Base-by-base conservation (phyloP, 169 alveolate species). In the Plasmodium yoelii region DNA sequence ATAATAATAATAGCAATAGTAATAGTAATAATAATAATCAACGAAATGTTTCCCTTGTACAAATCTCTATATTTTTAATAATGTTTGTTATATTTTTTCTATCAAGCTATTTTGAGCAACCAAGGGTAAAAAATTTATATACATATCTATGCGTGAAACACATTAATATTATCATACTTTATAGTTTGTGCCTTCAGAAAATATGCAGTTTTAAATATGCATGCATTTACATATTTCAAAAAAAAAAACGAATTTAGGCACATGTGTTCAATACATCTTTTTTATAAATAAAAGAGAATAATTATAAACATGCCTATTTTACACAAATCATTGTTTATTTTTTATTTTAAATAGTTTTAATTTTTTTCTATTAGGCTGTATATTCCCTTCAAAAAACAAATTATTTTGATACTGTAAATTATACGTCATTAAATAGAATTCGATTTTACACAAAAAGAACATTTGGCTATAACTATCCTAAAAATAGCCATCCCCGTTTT, bases 101-200 rank as follows among this genome's bases (percentile, higher is more conserved):
- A 68, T 80, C 90, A 39, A 80, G 90, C 56, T 80, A 80, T 80
- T 80, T 80, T 69, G 90, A 80, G 53, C 90, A 80, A 47, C 90
- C 90, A 6, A 80, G 68, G 80, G 90, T 80, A 67, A 80, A 34
- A 39, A 55, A 34, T 3, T 34, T 34, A 34, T 34, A 34, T 34
- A 64, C 8, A n/a, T n/a, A 51, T 51, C 18, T 51, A 12, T 51
- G 18, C 6, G 4, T 51, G n/a, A 13, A 13, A 5, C 18, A 13
- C 18, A 13, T 6, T 18, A 3, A 15, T 18, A 18, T 59, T 59
- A 13, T 7, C 13, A 18, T 59, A 15, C 10, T 42, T 19, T 28
- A 46, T 68, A 3, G 1, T 28, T 55, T 24, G 26, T 19, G 24
- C 26, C 26, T 34, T 13, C 59, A 9, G 18, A 51, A 34, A 34